phyloP scores from a whole-genome alignment of 306 rosid genomes.

The Begonia masoniana region DNA sequence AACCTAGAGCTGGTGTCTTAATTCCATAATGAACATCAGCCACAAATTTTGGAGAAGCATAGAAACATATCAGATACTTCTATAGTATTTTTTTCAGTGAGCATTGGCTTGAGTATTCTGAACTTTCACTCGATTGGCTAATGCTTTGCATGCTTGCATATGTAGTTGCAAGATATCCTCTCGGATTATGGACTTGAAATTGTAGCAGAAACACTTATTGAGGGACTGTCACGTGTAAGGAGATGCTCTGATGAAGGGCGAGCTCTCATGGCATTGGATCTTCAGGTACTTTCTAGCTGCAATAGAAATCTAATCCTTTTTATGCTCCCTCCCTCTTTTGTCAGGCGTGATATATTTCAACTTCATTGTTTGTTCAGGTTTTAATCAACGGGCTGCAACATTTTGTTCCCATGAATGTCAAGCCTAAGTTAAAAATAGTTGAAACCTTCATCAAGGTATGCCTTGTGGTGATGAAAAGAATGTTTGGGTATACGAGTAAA shows the following conservation, averaged over 20 bases:
- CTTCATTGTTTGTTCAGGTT: constrained; percentile 41
- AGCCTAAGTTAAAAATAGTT: constrained; percentile 70
- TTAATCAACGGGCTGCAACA: constrained; percentile 92
- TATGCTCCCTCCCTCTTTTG: constrained; percentile 10
- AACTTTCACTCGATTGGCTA: background rate
- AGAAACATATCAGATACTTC: too few species aligned
- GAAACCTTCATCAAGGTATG: constrained; percentile 95
- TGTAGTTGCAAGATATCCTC: constrained; percentile 63
- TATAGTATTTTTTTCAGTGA: too few species aligned
- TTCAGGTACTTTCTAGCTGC: constrained; percentile 45
- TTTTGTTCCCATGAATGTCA: constrained; percentile 63
- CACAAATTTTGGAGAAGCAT: too few species aligned
- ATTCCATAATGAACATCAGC: too few species aligned
- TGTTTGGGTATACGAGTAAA: constrained; percentile 1
- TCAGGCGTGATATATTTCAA: constrained; percentile 7
- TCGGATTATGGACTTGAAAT: constrained; percentile 71
- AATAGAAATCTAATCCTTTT: constrained; percentile 2
- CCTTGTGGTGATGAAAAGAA: too few species aligned
- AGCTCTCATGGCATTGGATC: constrained; percentile 91
- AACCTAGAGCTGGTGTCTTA: too few species aligned
- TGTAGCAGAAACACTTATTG: constrained; percentile 76
- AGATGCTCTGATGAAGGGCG: constrained; percentile 96
- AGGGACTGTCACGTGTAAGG: constrained; percentile 92
- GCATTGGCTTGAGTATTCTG: too few species aligned
- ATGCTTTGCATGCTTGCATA: constrained; percentile 8